phyloP scores from a whole-genome alignment of 1,284 basidiomycete genomes.

The Ustilago vetiveriae region DNA sequence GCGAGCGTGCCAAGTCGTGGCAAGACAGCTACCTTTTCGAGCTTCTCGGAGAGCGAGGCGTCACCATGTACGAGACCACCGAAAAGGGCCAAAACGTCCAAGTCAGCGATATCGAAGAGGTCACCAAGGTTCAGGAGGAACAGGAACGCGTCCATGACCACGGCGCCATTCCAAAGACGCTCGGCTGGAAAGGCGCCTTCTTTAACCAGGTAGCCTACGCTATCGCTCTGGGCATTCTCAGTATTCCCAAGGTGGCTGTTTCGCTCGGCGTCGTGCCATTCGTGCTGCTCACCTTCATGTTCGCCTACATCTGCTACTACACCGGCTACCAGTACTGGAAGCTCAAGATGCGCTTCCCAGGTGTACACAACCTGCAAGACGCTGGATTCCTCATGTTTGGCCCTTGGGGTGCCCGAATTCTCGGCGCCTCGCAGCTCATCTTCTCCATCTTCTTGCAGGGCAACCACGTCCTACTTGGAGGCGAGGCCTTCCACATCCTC shows the following conservation, averaged over 20 bases:
- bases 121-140: conserved; percentile 22
- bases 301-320: conserved; percentile 51
- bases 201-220: conserved; percentile 59
- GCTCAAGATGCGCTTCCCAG: conserved; percentile 57
- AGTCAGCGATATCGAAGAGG: conserved; percentile 43
- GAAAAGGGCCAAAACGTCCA: conserved; percentile 44
- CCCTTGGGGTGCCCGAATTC: conserved; percentile 35
- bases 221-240: conserved; percentile 58
- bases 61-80: conserved; percentile 29
- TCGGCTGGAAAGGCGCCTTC: conserved; percentile 56
- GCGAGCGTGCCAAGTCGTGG: conserved; percentile 44
- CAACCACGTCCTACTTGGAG: conserved; percentile 58
- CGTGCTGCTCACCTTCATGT: conserved; percentile 49
- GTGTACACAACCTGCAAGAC: conserved; percentile 57
- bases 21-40: conserved; percentile 50
- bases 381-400: conserved; percentile 60
- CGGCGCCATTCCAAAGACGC: conserved; percentile 46
- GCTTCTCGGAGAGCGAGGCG: conserved; percentile 31
- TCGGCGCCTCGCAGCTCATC: conserved; percentile 42
- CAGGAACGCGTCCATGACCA: conserved; percentile 23
- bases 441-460: conserved; percentile 58
- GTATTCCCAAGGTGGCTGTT: conserved; percentile 54
- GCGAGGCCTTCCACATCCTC: conserved; percentile 52
- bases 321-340: conserved; percentile 52
- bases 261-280: conserved; percentile 58